These are phyloP conservation scores for Dipteronia dyeriana DNA, from an alignment of 345 rosid species.

Conservation along the genomic window DNA sequence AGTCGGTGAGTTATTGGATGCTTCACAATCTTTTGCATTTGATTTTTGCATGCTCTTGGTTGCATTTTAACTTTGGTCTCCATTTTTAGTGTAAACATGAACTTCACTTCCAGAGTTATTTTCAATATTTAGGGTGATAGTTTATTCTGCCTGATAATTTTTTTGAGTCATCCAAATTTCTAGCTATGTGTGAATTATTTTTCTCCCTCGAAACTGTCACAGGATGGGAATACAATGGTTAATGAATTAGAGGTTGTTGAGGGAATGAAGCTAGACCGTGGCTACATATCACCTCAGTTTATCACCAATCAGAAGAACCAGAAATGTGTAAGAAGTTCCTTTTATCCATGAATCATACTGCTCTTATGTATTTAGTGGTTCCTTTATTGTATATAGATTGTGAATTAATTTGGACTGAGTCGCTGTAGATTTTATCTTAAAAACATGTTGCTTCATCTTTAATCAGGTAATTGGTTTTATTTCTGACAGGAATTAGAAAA, in stretches of 20 bases:
- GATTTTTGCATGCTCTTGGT: background rate
- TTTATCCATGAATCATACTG: background rate
- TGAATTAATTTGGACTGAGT: background rate
- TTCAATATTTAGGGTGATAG: background rate
- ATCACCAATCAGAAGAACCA: constrained; percentile 46
- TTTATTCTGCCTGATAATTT: background rate
- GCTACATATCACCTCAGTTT: constrained; percentile 54
- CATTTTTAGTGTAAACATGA: background rate
- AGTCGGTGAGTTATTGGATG: background rate
- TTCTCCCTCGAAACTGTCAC: background rate
- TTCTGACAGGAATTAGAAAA: constrained; percentile 45
- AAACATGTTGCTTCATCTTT: background rate
- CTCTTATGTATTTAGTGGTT: background rate
- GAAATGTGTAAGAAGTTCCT: constrained; percentile 38
- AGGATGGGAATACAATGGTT: constrained; percentile 52
- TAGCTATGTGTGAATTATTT: background rate
- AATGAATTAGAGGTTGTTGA: constrained; percentile 56
- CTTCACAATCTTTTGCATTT: background rate
- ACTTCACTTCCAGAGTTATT: background rate
- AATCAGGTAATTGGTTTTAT: background rate
- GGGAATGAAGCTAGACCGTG: constrained; percentile 55
- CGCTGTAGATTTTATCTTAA: background rate
- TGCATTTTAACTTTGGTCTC: background rate
- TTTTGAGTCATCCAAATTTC: background rate
- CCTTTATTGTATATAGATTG: background rate